Conservation (phyloP, 345 rosid species). For the Populus davidiana region DNA sequence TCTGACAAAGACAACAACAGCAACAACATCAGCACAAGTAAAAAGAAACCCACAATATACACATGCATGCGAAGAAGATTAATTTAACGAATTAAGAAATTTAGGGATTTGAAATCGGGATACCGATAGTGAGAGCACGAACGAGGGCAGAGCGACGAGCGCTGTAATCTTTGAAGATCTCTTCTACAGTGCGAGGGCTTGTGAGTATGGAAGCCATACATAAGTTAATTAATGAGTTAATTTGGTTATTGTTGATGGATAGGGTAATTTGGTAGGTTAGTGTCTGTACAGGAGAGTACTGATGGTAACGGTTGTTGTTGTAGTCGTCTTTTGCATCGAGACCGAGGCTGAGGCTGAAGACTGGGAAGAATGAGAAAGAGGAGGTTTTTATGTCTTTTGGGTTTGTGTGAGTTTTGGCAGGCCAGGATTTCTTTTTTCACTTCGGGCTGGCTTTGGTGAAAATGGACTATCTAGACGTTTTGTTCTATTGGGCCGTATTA, state of each 20-base stretch:
- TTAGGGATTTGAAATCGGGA: not conserved
- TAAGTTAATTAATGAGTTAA: not conserved
- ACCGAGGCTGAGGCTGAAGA: not conserved
- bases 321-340: not conserved
- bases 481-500: not conserved
- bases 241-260: too few relatives aligned
- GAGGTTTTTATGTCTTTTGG: not conserved
- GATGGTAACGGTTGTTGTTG: not conserved
- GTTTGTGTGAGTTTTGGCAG: not conserved
- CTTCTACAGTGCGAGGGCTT: constrained; percentile 88
- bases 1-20: constrained; percentile 39
- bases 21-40: not conserved
- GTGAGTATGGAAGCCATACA: constrained; percentile 39
- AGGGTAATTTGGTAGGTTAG: not conserved
- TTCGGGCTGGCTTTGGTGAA: not conserved
- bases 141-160: constrained; percentile 77
- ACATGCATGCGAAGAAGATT: constrained; percentile 3
- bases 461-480: not conserved
- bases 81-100: not conserved
- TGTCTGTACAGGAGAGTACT: not conserved
- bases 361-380: not conserved
- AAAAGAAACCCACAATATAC: not conserved
- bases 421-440: not conserved
- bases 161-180: constrained; percentile 83
- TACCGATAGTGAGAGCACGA: constrained; percentile 89